Evolutionary conservation across 2,329 filamentous ascomycete genomes (phyloP).

Genomic region (Penicillium sp.): DNA sequence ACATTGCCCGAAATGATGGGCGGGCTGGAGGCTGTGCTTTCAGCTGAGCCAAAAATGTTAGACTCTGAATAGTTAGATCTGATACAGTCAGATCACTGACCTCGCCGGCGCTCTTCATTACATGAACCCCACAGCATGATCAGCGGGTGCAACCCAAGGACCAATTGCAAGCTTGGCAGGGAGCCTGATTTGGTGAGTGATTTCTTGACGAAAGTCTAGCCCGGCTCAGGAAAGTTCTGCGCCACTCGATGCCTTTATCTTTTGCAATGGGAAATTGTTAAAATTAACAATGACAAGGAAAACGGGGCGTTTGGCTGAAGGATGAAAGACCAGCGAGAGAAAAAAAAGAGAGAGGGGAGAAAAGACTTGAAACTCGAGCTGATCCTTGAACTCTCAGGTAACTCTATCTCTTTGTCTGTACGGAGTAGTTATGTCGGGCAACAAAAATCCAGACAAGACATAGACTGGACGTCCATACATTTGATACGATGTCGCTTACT

Average conservation of each 20-base stretch:
- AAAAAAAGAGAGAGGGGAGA: no score
- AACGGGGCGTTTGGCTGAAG: no score
- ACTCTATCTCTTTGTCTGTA: no score
- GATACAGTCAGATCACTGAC: not conserved
- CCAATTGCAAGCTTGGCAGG: not conserved
- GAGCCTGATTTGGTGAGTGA: not conserved
- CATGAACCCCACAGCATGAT: not conserved
- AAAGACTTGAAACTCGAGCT: no score
- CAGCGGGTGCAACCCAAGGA: not conserved
- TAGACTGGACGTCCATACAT: no score
- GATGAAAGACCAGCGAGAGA: no score
- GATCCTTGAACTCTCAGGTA: no score
- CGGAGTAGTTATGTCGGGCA: no score
- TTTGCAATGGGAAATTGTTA: no score
- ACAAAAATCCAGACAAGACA: no score
- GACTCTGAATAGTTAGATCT: not conserved
- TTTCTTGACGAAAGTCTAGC: not conserved
- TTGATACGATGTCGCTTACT: no score
- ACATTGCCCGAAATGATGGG: not conserved
- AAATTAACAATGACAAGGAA: no score
- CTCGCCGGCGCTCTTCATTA: not conserved
- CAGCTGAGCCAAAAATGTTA: not conserved
- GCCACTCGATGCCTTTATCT: not conserved
- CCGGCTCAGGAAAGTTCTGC: not conserved
- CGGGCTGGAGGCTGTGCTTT: not conserved